Conservation (phyloP, 176 grass and related monocot genomes). For the Triticum turgidum region DNA sequence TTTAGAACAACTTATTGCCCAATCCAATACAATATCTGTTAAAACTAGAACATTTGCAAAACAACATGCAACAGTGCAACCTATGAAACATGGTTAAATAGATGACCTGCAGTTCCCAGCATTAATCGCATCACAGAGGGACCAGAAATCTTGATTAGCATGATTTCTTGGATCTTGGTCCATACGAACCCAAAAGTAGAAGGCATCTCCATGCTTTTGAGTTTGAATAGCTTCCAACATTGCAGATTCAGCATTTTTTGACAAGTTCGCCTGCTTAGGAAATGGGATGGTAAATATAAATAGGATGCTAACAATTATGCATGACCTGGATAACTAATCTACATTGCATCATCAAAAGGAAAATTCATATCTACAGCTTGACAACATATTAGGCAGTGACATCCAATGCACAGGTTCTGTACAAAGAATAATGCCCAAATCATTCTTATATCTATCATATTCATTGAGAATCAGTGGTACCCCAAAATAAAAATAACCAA, state of each 20-base stretch:
- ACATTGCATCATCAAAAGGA: neutral
- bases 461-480: neutral
- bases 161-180: constrained; percentile 82
- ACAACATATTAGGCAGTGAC: neutral
- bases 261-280: constrained; percentile 57
- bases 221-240: constrained; percentile 76
- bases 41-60: neutral
- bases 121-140: constrained; percentile 90
- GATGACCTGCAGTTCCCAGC: constrained; percentile 95
- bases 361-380: constrained; percentile 10
- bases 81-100: constrained; percentile 26
- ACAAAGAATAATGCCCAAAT: constrained; percentile 6
- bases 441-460: constrained; percentile 16
- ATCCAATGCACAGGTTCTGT: neutral
- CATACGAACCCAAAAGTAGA: constrained; percentile 98
- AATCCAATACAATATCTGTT: neutral
- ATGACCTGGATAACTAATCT: constrained; percentile 12
- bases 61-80: neutral
- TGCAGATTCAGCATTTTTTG: constrained; percentile 65
- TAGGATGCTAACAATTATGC: neutral
- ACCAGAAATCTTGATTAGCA: constrained; percentile 74
- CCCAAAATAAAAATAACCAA: constrained; percentile 17
- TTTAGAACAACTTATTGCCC: neutral
- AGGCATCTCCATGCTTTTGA: constrained; percentile 81
- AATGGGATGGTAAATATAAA: constrained; percentile 16